Conservation (phyloP, 306 rosid genomes). For the Fagus crenata region DNA sequence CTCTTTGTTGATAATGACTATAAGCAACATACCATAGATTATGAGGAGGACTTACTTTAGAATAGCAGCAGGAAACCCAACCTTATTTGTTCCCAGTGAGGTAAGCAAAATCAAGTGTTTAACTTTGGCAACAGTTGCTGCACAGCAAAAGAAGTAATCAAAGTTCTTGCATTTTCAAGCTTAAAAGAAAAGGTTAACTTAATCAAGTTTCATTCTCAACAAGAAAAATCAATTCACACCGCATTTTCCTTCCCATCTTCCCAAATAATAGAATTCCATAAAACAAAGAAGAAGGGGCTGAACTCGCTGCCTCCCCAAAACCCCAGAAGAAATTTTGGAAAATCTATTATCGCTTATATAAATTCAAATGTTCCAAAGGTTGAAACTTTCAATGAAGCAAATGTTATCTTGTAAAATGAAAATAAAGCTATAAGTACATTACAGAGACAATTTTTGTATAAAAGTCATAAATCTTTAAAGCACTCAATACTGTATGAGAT, state of each 20-base stretch:
- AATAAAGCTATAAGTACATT: too few species aligned
- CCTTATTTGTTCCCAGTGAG: slow-evolving; percentile 89
- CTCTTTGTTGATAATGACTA: slow-evolving; percentile 13
- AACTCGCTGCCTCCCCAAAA: too few species aligned
- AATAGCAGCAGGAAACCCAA: slow-evolving; percentile 96
- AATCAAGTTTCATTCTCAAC: background rate
- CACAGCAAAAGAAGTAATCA: slow-evolving; percentile 27
- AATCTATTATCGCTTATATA: too few species aligned
- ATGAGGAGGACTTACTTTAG: slow-evolving; percentile 66
- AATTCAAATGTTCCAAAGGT: too few species aligned
- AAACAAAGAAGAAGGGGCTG: background rate
- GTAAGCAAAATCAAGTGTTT: slow-evolving; percentile 85
- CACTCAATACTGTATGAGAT: too few species aligned
- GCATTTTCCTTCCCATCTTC: slow-evolving; percentile 2
- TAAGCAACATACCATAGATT: slow-evolving; percentile 26
- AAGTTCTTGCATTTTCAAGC: slow-evolving; percentile 18
- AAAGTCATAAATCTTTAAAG: too few species aligned
- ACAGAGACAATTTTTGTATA: too few species aligned
- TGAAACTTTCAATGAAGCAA: too few species aligned
- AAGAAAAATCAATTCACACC: background rate
- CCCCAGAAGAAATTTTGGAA: too few species aligned
- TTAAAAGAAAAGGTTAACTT: slow-evolving; percentile 1
- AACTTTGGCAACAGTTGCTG: slow-evolving; percentile 76
- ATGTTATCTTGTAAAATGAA: too few species aligned
- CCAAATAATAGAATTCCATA: background rate